A percentile compares a stretch with the other conserved stretches of the same genome.
phyloP scores from a whole-genome alignment of 257 asterid species.

The Cinchona pubescens region DNA sequence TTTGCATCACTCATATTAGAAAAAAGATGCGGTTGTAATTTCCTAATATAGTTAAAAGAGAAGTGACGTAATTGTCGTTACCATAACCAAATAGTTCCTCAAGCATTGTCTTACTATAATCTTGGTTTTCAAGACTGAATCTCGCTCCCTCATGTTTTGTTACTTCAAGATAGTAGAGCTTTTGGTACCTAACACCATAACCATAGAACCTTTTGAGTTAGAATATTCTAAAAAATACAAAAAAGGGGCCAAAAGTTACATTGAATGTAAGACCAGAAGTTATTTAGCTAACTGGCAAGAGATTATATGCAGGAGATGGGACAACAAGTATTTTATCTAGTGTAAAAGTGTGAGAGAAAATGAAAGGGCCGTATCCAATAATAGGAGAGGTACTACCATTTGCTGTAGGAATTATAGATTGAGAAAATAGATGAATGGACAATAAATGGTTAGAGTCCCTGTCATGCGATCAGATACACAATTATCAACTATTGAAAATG shows the following conservation, averaged over 20 bases:
- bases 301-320: background rate
- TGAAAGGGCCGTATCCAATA: background rate
- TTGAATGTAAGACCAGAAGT: background rate
- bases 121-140: background rate
- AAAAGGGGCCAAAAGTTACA: conserved; percentile 24
- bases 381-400: background rate
- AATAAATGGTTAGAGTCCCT: background rate
- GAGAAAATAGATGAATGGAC: background rate
- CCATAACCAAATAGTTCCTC: background rate
- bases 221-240: background rate
- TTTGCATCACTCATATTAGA: no score
- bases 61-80: background rate
- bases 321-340: no score
- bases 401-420: background rate
- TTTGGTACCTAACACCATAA: background rate
- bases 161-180: background rate
- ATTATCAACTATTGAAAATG: background rate
- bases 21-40: no score
- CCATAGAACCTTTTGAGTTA: background rate
- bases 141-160: background rate
- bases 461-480: background rate
- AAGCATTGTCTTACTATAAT: background rate
- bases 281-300: background rate
- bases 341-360: background rate
- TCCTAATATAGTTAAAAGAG: background rate